These are phyloP conservation scores for Rasamsonia emersonii DNA, from an alignment of 2,329 filamentous ascomycete genomes.

Conservation along the genomic window DNA sequence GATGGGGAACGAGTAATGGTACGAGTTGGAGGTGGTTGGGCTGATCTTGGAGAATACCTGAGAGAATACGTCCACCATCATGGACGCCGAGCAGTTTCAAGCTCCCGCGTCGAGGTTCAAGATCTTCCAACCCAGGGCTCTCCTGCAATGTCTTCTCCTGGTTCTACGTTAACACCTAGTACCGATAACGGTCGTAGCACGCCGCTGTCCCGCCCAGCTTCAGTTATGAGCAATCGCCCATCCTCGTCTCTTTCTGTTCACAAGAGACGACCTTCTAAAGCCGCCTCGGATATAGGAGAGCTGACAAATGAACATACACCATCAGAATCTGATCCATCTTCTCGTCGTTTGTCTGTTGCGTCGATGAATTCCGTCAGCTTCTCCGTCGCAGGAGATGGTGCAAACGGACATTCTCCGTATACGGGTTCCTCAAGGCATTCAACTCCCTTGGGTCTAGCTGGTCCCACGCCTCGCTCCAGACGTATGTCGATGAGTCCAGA, in stretches of 20 bases:
- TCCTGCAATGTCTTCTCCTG: constrained; percentile 20
- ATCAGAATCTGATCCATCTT: constrained; percentile 19
- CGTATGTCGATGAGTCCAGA: constrained; percentile 35
- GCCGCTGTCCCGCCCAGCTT: constrained; percentile 27
- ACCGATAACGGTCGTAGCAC: constrained; percentile 22
- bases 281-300: constrained; percentile 24
- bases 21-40: constrained; percentile 95
- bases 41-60: constrained; percentile 88
- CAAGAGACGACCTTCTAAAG: constrained; percentile 30
- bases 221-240: constrained; percentile 28
- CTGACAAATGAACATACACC: constrained; percentile 18
- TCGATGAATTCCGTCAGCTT: constrained; percentile 27
- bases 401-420: constrained; percentile 12
- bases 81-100: constrained; percentile 57
- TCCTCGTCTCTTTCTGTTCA: constrained; percentile 31
- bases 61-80: constrained; percentile 91
- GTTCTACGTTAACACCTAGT: constrained; percentile 14
- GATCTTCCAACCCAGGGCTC: constrained; percentile 33
- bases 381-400: constrained; percentile 18
- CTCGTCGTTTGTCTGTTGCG: constrained; percentile 29
- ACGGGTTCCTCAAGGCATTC: no score
- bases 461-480: constrained; percentile 32
- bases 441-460: constrained; percentile 38
- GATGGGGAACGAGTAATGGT: constrained; percentile 93
- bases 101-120: constrained; percentile 48